Percentiles rank a stretch among this genome's conserved stretches.
Evolutionary conservation across 208 protist genomes (phyloP).

Genomic region (Acanthamoeba royreba): DNA sequence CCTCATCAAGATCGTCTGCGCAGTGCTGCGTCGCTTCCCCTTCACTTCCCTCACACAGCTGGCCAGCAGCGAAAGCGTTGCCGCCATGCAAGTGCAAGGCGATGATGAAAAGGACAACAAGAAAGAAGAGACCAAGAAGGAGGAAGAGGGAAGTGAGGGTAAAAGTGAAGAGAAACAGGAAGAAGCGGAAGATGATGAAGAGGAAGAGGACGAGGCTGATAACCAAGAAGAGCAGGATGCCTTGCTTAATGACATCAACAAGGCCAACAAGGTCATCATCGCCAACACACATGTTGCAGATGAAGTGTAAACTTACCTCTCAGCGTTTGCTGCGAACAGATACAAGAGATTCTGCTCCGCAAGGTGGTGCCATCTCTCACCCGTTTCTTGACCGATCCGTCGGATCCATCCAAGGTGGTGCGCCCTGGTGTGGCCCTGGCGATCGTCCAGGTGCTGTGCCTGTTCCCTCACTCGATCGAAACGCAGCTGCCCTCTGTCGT

Average conservation of each 20-base stretch:
- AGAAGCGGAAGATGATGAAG: background rate
- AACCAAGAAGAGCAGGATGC: background rate
- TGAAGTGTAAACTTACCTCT: too few relatives aligned
- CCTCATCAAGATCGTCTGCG: slow-evolving; percentile 12
- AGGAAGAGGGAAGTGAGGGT: background rate
- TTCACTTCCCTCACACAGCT: background rate
- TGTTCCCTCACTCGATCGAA: slow-evolving; percentile 12
- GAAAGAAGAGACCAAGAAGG: background rate
- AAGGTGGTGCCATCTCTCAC: background rate
- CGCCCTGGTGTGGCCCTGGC: background rate
- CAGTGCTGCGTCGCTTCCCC: slow-evolving; percentile 1
- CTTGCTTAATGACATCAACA: too few relatives aligned
- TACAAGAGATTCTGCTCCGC: background rate
- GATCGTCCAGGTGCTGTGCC: background rate
- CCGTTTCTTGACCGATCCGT: background rate
- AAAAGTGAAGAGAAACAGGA: background rate
- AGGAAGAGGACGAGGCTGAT: background rate
- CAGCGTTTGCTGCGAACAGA: too few relatives aligned
- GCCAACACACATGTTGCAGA: too few relatives aligned
- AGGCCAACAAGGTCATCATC: too few relatives aligned
- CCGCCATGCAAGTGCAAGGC: background rate
- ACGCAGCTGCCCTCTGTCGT: background rate
- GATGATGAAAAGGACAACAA: background rate
- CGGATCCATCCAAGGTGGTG: background rate
- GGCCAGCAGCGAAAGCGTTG: background rate